Base-by-base conservation (phyloP, 192 early-diverging fungal species). In the Entomortierella parvispora region DNA sequence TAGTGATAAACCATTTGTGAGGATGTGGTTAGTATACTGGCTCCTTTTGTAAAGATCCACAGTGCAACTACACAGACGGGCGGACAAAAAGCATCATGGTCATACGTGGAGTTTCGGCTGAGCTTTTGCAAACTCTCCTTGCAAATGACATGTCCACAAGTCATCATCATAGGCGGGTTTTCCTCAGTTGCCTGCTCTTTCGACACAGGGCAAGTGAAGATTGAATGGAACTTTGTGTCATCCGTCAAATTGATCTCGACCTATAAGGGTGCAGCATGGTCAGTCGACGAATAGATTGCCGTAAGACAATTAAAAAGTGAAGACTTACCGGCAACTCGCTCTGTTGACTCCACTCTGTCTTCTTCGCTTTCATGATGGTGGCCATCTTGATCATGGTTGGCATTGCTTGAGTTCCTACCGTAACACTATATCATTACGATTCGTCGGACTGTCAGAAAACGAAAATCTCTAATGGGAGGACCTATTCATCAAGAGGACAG, bases 151-250 rank as follows among this genome's bases (percentile, higher is more conserved):
- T 99, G 98, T 15, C 98, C 98, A 80, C 98, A 99, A 2, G 85
- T 84, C 91, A 99, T 90, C 93, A 95, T 94, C 95, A 97, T 99
- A 0, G 98, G 98, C 47, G 97, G 97, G 62, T 99, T 99, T n/a
- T 89, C 86, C 22, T 91, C 87, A 6, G 94, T 90, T 2, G 93
- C 93, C 74, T 95, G 93, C 72, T 99, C 98, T 80, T 98, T 98
- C 31, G 89, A 90, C 2, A 99, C 98, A 6, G 98, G 98, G 77
- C 98, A 99, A 1, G 91, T 91, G 85, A 99, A 99, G 8, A 98
- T 89, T 45, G 94, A 94, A 81, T 99, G 98, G 79, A 91, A 99
- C 58, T 93, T 82, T 71, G 97, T 88, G n/a, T 82, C 75, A 49
- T 92, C 93, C 6, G 92, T 87, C 28, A 99, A 79, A 7, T 94